A percentile compares a stretch with the other conserved stretches of the same genome.
phyloP scores from a whole-genome alignment of 1,284 basidiomycete genomes.

The Chiua sp. region DNA sequence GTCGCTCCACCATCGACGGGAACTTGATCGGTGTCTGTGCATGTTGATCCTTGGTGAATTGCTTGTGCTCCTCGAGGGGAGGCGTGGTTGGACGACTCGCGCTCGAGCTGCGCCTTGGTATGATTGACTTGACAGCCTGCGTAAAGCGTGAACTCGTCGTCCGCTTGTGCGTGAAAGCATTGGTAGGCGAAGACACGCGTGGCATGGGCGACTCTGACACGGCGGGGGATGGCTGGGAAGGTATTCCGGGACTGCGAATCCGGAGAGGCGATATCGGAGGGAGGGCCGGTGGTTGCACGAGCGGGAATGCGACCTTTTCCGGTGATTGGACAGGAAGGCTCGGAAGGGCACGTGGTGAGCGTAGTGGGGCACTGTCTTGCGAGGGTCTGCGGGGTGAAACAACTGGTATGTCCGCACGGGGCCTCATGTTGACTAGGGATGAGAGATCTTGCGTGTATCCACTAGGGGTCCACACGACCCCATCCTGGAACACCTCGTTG shows the following conservation, averaged over 20 bases:
- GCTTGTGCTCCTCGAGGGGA: constrained; percentile 9
- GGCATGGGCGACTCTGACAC: constrained; percentile 22
- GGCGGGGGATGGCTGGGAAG: constrained; percentile 17
- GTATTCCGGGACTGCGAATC: constrained; percentile 17
- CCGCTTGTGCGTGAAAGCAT: constrained; percentile 10
- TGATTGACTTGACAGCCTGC: constrained; percentile 30
- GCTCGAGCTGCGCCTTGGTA: constrained; percentile 16
- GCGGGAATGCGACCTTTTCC: constrained; percentile 13
- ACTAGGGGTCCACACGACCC: constrained; percentile 37
- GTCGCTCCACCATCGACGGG: constrained; percentile 23
- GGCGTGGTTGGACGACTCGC: not conserved
- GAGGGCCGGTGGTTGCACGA: constrained; percentile 11
- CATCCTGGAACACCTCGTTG: constrained; percentile 36
- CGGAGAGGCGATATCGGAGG: constrained; percentile 23
- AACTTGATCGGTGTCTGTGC: constrained; percentile 11
- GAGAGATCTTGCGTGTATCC: constrained; percentile 28
- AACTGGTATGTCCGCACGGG: not conserved
- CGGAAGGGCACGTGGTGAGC: constrained; percentile 3
- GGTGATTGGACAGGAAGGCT: constrained; percentile 4
- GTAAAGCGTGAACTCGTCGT: constrained; percentile 26
- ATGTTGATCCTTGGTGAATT: constrained; percentile 8
- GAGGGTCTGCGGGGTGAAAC: constrained; percentile 8
- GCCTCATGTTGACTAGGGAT: constrained; percentile 7
- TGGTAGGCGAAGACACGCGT: constrained; percentile 7
- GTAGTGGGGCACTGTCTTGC: not conserved